Percentiles rank a stretch among this genome's conserved stretches.
These are phyloP conservation scores for Cephaloascus albidus DNA, from an alignment of 805 yeast species.

Conservation along the genomic window DNA sequence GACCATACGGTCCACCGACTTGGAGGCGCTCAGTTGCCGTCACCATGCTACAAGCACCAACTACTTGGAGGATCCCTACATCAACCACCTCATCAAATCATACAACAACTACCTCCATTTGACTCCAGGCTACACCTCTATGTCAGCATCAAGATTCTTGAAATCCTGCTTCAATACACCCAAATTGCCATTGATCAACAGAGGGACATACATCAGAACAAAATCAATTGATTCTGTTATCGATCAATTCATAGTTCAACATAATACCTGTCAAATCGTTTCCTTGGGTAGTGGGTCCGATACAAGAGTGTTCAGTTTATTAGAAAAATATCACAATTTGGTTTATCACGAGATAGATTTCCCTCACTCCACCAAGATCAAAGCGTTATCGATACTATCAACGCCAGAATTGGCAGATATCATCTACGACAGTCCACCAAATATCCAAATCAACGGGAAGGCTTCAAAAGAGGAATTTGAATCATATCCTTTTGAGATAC, in stretches of 20 bases:
- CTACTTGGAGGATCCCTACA: slow-evolving; percentile 35
- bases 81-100: slow-evolving; percentile 22
- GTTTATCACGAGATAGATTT: slow-evolving; percentile 59
- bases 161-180: slow-evolving; percentile 27
- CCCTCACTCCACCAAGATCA: slow-evolving; percentile 39
- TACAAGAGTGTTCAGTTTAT: slow-evolving; percentile 49
- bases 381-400: slow-evolving; percentile 35
- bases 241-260: slow-evolving; percentile 23
- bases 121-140: slow-evolving; percentile 25
- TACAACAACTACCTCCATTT: slow-evolving; percentile 26
- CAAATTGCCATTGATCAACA: slow-evolving; percentile 57
- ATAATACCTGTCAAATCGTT: slow-evolving; percentile 36
- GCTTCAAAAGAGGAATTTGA: slow-evolving; percentile 8
- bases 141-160: slow-evolving; percentile 30
- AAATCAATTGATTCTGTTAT: slow-evolving; percentile 38
- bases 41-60: slow-evolving; percentile 37
- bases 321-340: slow-evolving; percentile 22
- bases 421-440: slow-evolving; percentile 9
- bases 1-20: slow-evolving; percentile 49
- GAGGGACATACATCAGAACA: slow-evolving; percentile 63
- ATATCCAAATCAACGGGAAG: not conserved
- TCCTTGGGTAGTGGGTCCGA: slow-evolving; percentile 82
- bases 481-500: slow-evolving; percentile 16
- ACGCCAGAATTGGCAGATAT: slow-evolving; percentile 16
- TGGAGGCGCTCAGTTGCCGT: slow-evolving; percentile 64